Conservation (phyloP, 306 rosid species). For the Vigna mungo region DNA sequence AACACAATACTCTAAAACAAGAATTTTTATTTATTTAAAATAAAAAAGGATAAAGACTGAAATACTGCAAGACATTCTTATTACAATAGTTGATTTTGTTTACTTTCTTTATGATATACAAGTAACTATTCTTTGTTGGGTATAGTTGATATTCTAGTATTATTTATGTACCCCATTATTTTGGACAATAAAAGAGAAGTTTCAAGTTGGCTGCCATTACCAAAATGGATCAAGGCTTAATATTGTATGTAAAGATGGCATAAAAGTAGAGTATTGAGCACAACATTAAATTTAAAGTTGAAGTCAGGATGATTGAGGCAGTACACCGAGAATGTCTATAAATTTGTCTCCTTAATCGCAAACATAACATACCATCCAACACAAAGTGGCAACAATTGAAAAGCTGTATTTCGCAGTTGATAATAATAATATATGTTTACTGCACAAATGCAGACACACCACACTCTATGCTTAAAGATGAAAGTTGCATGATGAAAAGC, state of each 20-base stretch:
- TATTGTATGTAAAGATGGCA: neutral
- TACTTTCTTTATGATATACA: neutral
- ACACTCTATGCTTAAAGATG: neutral
- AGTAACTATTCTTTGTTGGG: neutral
- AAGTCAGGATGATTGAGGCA: neutral
- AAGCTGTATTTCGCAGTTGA: neutral
- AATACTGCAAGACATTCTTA: neutral
- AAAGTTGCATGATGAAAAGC: neutral
- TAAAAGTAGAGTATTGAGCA: too few relatives aligned
- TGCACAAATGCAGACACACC: neutral
- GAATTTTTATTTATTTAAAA: neutral
- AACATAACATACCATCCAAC: neutral
- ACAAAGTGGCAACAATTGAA: neutral
- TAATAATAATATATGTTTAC: neutral
- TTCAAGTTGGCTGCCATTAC: neutral
- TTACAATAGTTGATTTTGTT: neutral
- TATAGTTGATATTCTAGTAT: neutral
- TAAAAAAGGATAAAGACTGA: neutral
- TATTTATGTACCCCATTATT: neutral
- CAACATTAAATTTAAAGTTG: neutral
- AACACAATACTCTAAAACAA: neutral
- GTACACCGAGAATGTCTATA: neutral
- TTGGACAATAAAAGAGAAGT: neutral
- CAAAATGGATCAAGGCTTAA: neutral
- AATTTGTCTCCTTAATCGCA: too few relatives aligned